Percentiles rank a stretch among this genome's conserved stretches.
phyloP scores from a whole-genome alignment of 768 basidiomycete species.

The Ramaria rubella region DNA sequence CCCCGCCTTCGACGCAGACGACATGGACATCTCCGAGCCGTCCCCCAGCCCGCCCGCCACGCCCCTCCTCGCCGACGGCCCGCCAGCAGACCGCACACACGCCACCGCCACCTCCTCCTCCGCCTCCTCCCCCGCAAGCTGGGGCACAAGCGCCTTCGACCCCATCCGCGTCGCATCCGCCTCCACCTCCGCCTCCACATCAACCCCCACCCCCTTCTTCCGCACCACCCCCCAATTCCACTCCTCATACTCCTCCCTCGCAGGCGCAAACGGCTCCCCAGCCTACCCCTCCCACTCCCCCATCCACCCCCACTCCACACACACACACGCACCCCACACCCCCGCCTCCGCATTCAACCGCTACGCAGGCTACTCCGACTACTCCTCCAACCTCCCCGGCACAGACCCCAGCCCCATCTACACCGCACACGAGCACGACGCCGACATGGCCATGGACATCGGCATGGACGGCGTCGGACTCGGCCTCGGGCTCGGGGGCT shows the following conservation, averaged over 20 bases:
- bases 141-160: constrained; percentile 40
- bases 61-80: background rate
- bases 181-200: background rate
- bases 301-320: background rate
- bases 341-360: constrained; percentile 56
- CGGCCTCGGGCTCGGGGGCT: background rate
- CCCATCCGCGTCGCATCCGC: too few species aligned
- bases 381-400: constrained; percentile 56
- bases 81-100: background rate
- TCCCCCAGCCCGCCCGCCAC: too few species aligned
- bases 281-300: background rate
- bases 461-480: background rate
- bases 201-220: constrained; percentile 4
- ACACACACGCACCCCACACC: background rate
- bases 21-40: constrained; percentile 8
- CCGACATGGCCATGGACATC: background rate
- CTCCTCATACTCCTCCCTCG: background rate
- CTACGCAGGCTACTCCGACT: constrained; percentile 63
- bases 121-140: background rate
- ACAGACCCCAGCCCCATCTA: constrained; percentile 23
- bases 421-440: background rate
- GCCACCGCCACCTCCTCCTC: background rate
- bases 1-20: constrained; percentile 1
- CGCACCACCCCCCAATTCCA: constrained; percentile 3
- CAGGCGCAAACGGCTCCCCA: background rate